Conservation (phyloP, 1,284 basidiomycete species). For the Fomitopsis pinicola region DNA sequence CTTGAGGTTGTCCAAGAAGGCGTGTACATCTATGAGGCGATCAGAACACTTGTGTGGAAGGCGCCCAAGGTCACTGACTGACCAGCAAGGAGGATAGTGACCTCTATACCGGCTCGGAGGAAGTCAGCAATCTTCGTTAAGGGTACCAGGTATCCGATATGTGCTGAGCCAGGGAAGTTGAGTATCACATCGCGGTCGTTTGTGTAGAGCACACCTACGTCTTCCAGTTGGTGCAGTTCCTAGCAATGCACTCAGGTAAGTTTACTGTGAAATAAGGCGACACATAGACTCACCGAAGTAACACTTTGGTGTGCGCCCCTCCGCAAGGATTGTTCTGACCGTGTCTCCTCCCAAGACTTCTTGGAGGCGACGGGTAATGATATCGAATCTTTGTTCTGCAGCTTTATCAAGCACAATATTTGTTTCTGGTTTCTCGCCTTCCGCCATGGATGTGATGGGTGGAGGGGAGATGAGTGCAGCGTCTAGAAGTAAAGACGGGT, state of each 20-base stretch:
- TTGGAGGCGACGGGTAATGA: slow-evolving; percentile 85
- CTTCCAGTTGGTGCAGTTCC: slow-evolving; percentile 93
- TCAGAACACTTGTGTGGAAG: neutral
- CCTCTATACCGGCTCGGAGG: slow-evolving; percentile 85
- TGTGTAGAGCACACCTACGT: slow-evolving; percentile 54
- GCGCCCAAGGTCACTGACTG: slow-evolving; percentile 15
- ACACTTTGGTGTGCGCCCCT: slow-evolving; percentile 74
- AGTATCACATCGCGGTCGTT: neutral
- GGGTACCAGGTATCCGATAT: slow-evolving; percentile 96
- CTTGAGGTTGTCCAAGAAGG: slow-evolving; percentile 97
- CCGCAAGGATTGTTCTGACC: slow-evolving; percentile 79
- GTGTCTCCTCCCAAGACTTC: slow-evolving; percentile 87
- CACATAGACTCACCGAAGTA: slow-evolving; percentile 76
- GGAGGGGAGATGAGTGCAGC: neutral
- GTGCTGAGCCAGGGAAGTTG: slow-evolving; percentile 50
- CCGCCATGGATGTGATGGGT: neutral
- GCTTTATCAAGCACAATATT: neutral
- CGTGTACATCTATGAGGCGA: slow-evolving; percentile 76
- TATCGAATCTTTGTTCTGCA: slow-evolving; percentile 67
- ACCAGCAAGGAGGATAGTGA: slow-evolving; percentile 90
- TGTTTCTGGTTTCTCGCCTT: neutral
- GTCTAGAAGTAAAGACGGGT: no score
- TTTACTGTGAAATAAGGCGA: neutral
- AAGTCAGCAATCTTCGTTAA: slow-evolving; percentile 98
- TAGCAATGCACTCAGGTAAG: slow-evolving; percentile 27